Conservation (phyloP, 257 asterid species). For the Solanum etuberosum region DNA sequence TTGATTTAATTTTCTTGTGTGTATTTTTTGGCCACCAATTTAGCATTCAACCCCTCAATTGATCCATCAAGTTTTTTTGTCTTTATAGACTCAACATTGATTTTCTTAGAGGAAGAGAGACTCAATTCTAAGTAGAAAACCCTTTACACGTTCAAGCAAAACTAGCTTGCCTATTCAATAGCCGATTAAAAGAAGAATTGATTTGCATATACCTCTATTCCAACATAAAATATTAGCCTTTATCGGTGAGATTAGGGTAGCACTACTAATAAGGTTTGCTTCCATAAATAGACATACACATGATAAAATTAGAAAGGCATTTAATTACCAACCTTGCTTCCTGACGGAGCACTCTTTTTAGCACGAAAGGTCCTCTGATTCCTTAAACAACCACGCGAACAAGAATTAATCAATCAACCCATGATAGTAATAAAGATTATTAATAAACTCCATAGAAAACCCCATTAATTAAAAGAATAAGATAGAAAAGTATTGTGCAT, state of each 20-base stretch:
- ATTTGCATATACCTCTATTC: neutral
- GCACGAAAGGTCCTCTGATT: neutral
- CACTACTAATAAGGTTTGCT: neutral
- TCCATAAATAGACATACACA: neutral
- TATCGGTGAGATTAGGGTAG: neutral
- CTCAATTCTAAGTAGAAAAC: neutral
- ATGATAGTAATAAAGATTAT: no score
- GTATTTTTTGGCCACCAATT: neutral
- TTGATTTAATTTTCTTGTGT: no score
- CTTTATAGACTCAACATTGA: no score
- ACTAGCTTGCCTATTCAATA: neutral
- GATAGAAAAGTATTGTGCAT: no score
- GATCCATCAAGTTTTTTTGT: neutral
- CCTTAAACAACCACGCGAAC: neutral
- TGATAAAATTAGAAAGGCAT: neutral
- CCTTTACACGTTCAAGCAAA: neutral
- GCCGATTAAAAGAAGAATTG: neutral
- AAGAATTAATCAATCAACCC: neutral
- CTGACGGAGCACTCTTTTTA: neutral
- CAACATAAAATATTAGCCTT: neutral
- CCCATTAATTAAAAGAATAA: neutral
- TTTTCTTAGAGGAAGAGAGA: neutral
- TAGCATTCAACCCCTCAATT: neutral
- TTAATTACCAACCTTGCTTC: neutral
- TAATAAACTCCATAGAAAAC: neutral